Percentiles rank a stretch among this genome's conserved stretches.
Conservation (phyloP, 805 yeast species). For the Metschnikowia vanudenii region DNA sequence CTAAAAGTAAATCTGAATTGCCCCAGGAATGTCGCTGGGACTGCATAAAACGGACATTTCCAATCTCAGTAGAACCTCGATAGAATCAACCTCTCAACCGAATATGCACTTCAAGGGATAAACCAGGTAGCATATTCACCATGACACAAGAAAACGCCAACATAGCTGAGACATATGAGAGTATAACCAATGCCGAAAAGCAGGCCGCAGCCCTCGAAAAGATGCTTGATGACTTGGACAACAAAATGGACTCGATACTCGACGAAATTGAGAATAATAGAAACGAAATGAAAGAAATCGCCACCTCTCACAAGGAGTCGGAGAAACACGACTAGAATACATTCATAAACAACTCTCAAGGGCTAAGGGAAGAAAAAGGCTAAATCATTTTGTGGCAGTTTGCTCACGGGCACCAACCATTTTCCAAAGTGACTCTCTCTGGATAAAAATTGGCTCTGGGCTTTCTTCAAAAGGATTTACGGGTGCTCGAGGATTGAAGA, state of each 20-base stretch:
- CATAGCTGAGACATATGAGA: conserved; percentile 56
- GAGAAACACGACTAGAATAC: neutral
- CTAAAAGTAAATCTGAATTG: too few species aligned
- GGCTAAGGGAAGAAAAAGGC: neutral
- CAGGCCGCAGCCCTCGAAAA: conserved; percentile 61
- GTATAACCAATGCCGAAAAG: conserved; percentile 64
- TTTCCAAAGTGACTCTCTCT: conserved; percentile 18
- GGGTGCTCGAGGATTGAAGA: conserved; percentile 68
- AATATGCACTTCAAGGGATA: too few species aligned
- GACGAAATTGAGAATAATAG: conserved; percentile 42
- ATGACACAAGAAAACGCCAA: conserved; percentile 37
- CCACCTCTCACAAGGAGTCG: neutral
- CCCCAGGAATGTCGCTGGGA: too few species aligned
- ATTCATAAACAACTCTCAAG: neutral
- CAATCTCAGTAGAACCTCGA: too few species aligned
- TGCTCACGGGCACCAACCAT: conserved; percentile 4
- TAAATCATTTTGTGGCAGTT: neutral
- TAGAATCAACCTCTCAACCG: too few species aligned
- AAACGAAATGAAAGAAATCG: conserved; percentile 3
- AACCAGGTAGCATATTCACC: neutral
- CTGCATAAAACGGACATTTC: too few species aligned
- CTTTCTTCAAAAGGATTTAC: conserved; percentile 69
- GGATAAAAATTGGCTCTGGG: conserved; percentile 52
- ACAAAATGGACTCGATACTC: conserved; percentile 57
- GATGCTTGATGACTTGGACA: conserved; percentile 63